Conservation (phyloP, 306 rosid genomes). For the Lathyrus aphaca region DNA sequence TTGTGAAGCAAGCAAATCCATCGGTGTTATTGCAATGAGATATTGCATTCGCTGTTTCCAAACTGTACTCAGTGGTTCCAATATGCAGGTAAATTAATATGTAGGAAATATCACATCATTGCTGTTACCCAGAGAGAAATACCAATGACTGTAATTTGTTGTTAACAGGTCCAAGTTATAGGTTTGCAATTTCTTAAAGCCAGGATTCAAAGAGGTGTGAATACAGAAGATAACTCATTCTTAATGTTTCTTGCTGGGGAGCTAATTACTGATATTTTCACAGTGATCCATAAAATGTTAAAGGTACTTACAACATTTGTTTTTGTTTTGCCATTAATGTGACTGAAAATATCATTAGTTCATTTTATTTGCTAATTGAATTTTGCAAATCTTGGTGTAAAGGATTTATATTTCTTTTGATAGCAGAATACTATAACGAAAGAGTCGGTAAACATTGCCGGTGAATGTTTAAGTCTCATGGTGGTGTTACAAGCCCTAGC, state of each 20-base stretch:
- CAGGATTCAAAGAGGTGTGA: constrained; percentile 60
- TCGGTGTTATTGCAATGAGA: constrained; percentile 49
- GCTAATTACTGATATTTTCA: constrained; percentile 59
- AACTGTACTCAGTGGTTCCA: constrained; percentile 65
- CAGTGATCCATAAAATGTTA: constrained; percentile 58
- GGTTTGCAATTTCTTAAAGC: constrained; percentile 83
- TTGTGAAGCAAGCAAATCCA: constrained; percentile 45
- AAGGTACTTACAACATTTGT: constrained; percentile 56
- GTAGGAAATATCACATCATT: constrained; percentile 32
- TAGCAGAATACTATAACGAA: constrained; percentile 72
- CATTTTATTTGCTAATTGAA: not conserved
- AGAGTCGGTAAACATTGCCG: constrained; percentile 65
- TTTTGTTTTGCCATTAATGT: constrained; percentile 18
- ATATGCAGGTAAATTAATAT: constrained; percentile 62
- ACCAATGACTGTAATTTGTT: constrained; percentile 42
- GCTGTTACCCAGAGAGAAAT: constrained; percentile 37
- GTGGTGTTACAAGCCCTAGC: constrained; percentile 74
- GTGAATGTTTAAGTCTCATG: constrained; percentile 83
- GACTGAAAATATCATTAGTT: constrained; percentile 22
- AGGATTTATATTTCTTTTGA: constrained; percentile 33
- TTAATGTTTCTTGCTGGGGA: constrained; percentile 77
- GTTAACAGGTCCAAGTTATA: constrained; percentile 70
- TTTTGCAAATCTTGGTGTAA: constrained; percentile 32
- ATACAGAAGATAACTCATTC: constrained; percentile 60
- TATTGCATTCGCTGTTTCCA: constrained; percentile 66